A percentile compares a stretch with the other conserved stretches of the same genome.
phyloP scores from a whole-genome alignment of 163 green algal genomes.

The Chlorella variabilis region DNA sequence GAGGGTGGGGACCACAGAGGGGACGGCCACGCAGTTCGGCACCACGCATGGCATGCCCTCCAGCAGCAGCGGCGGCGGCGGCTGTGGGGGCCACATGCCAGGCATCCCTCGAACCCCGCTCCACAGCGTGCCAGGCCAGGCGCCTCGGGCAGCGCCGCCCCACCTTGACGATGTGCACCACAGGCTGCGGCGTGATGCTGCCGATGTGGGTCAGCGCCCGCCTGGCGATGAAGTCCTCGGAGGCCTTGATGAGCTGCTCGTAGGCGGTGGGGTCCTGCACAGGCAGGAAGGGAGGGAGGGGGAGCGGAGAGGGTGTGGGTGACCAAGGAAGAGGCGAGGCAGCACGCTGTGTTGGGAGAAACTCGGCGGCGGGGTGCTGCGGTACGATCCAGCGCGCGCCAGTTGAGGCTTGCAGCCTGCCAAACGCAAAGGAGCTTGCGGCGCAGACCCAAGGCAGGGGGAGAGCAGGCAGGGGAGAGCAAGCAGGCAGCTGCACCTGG shows the following conservation, averaged over 20 bases:
- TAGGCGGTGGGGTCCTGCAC: conserved; percentile 57
- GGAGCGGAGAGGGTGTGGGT: neutral
- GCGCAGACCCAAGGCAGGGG: too few species aligned
- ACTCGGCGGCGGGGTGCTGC: too few species aligned
- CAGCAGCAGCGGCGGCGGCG: neutral
- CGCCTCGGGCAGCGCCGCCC: neutral
- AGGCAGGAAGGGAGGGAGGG: neutral
- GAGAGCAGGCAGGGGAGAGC: neutral
- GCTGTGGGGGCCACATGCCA: too few species aligned
- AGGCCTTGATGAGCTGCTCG: conserved; percentile 60
- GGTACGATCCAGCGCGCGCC: too few species aligned
- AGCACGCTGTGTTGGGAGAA: too few species aligned
- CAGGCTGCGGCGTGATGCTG: conserved; percentile 50
- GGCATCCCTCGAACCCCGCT: too few species aligned
- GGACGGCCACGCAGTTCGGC: too few species aligned
- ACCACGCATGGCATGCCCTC: too few species aligned
- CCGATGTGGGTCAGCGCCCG: conserved; percentile 19
- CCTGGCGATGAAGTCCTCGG: conserved; percentile 68
- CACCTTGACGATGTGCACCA: conserved; percentile 72
- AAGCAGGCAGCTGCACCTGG: neutral
- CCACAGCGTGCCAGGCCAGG: too few species aligned
- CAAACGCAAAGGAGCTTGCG: too few species aligned
- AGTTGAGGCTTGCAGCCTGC: too few species aligned
- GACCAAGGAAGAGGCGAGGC: too few species aligned
- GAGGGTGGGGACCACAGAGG: neutral